Base-by-base conservation (phyloP, 1,284 basidiomycete species). In the Microbotryum lychnidis-dioicae region DNA sequence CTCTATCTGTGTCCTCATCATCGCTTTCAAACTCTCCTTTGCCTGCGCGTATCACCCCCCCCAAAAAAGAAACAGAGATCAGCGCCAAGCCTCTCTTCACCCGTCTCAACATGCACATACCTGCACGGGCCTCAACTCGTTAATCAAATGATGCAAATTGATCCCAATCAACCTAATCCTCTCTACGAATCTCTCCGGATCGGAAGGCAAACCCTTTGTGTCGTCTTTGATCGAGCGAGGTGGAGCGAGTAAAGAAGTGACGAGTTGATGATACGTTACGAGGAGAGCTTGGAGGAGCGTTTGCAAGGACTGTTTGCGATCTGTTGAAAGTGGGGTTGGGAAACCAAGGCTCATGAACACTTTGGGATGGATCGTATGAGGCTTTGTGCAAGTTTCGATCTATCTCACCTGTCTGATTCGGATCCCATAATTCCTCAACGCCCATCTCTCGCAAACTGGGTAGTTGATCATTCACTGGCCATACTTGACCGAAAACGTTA, bases 91-190 rank as follows among this genome's bases (percentile, higher is more conserved):
- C n/a, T 44, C 6, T 23, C 2, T 3, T 9, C 31, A 2, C 31
- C 31, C 2, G 31, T 31, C 8, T 31, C 31, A n/a, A 8, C 31
- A 31, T 31, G 31, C 9, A 20, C 64, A n/a, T n/a, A 69, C 67
- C 63, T 69, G 67, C 9, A 74, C 64, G 1, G 74, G 72, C 42
- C 74, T 59, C 18, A 74, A 54, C 60, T 73, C 73, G 57, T 75
- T 75, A 23, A 74, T 69, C 20, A 72, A 65, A 58, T 71, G 70
- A 48, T 74, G 71, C 65, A 75, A 72, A 54, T 74, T 75, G 54
- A 72, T 64, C 3, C 62, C 65, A 25, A 70, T 65, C 12, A 72
- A 51, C 16, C 63, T 57, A 27, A 74, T 70, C 61, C 73, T 73
- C 33, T 73, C 70, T 4, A 70, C 67, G 33, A 69, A 57, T 8